These are phyloP conservation scores for Xylariaceae sp. DNA, from an alignment of 2,329 filamentous ascomycete genomes.

Conservation along the genomic window DNA sequence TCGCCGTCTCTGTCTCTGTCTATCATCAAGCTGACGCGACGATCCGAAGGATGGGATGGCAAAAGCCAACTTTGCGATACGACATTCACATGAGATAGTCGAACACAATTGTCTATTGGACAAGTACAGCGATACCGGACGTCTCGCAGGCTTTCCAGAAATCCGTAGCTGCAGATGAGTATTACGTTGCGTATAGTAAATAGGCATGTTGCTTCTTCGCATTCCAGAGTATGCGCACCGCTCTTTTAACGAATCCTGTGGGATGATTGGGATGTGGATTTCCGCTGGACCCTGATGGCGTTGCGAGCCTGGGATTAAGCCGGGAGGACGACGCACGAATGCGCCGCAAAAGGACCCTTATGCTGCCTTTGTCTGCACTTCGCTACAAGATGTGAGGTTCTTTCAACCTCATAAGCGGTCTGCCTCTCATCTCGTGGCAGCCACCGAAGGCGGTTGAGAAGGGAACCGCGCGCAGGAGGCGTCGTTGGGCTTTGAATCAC, in stretches of 20 bases:
- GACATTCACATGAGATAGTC: neutral
- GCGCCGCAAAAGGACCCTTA: neutral
- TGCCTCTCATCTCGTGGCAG: neutral
- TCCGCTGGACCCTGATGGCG: neutral
- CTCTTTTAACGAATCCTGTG: constrained; percentile 13
- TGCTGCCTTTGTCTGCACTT: too few species aligned
- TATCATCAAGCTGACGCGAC: neutral
- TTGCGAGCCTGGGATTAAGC: neutral
- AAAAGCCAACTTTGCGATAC: neutral
- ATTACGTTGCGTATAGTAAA: neutral
- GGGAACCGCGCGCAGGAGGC: neutral
- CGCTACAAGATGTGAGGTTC: too few species aligned
- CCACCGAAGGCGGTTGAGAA: neutral
- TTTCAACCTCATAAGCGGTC: too few species aligned
- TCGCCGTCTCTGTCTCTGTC: neutral
- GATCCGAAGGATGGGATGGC: neutral
- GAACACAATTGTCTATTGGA: neutral
- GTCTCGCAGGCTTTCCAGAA: constrained; percentile 3
- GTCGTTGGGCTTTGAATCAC: neutral
- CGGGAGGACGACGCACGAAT: constrained; percentile 6
- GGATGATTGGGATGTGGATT: constrained; percentile 11
- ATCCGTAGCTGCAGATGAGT: neutral
- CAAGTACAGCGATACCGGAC: constrained; percentile 9
- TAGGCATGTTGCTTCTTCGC: neutral
- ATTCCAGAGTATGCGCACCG: neutral